phyloP scores from a whole-genome alignment of 768 basidiomycete species.

The Pulveroboletus sp. region DNA sequence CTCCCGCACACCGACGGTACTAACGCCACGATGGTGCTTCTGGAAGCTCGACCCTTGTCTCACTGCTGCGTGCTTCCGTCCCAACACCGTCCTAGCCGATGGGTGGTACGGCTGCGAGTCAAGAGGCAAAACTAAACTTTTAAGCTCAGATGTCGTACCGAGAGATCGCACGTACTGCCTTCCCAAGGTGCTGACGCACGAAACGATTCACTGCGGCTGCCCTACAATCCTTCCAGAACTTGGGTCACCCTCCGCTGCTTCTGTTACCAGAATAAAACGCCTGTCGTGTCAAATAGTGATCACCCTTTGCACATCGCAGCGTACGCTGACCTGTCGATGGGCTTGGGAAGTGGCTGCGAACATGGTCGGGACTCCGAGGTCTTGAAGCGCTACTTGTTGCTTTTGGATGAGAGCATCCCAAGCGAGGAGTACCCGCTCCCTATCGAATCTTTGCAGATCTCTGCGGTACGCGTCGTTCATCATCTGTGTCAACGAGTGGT shows the following conservation, averaged over 20 bases:
- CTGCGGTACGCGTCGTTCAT: slow-evolving; percentile 58
- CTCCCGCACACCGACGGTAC: not conserved
- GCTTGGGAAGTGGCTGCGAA: slow-evolving; percentile 45
- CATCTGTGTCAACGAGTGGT: slow-evolving; percentile 44
- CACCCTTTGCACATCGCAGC: not conserved
- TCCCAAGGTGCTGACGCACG: slow-evolving; percentile 3
- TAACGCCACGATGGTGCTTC: slow-evolving; percentile 14
- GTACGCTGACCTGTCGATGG: slow-evolving; percentile 52
- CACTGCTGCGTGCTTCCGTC: not conserved
- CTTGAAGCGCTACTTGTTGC: slow-evolving; percentile 63
- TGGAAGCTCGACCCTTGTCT: slow-evolving; percentile 1
- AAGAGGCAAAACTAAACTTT: not conserved
- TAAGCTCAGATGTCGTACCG: not conserved
- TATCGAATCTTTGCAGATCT: slow-evolving; percentile 65
- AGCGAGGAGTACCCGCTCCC: slow-evolving; percentile 61
- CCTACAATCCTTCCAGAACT: slow-evolving; percentile 53
- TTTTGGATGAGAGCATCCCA: slow-evolving; percentile 73
- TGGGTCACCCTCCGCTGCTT: slow-evolving; percentile 67
- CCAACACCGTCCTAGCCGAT: not conserved
- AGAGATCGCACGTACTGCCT: not conserved
- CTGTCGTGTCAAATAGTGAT: not conserved
- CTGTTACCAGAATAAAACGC: slow-evolving; percentile 32
- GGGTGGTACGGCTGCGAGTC: not conserved
- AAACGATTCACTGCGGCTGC: not conserved
- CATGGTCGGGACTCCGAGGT: slow-evolving; percentile 67